phyloP scores from a whole-genome alignment of 345 rosid species.

The Litchi chinensis region DNA sequence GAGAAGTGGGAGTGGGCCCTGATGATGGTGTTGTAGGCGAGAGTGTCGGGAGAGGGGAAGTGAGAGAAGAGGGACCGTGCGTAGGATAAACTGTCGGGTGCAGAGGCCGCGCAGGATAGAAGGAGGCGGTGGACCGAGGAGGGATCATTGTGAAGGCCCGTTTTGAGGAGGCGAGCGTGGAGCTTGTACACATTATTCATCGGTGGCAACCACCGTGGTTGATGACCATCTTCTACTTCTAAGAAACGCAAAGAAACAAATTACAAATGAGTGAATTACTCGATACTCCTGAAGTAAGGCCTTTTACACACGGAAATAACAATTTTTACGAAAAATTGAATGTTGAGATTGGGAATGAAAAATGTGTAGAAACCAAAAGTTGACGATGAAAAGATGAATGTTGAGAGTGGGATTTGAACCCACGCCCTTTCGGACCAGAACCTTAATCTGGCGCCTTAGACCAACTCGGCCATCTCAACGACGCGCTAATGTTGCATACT shows the following conservation, averaged over 20 bases:
- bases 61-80: conserved; percentile 35
- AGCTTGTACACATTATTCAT: conserved; percentile 43
- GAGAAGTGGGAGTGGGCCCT: conserved; percentile 40
- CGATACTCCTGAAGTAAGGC: too few species aligned
- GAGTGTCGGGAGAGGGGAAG: conserved; percentile 34
- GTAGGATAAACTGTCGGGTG: conserved; percentile 34
- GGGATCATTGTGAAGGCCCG: conserved; percentile 27
- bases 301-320: too few species aligned
- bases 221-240: not conserved
- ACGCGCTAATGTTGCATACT: too few species aligned
- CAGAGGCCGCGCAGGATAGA: conserved; percentile 27
- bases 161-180: conserved; percentile 35
- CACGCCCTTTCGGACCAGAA: conserved; percentile 99
- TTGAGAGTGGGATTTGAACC: conserved; percentile 98
- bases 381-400: conserved; percentile 14
- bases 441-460: conserved; percentile 99
- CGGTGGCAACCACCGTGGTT: not conserved
- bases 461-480: conserved; percentile 99
- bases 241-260: too few species aligned
- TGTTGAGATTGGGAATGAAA: too few species aligned
- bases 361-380: too few species aligned
- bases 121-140: conserved; percentile 38
- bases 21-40: conserved; percentile 53
- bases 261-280: too few species aligned
- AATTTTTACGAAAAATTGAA: too few species aligned